phyloP scores from a whole-genome alignment of 345 rosid genomes.

The Eucalyptus camaldulensis region DNA sequence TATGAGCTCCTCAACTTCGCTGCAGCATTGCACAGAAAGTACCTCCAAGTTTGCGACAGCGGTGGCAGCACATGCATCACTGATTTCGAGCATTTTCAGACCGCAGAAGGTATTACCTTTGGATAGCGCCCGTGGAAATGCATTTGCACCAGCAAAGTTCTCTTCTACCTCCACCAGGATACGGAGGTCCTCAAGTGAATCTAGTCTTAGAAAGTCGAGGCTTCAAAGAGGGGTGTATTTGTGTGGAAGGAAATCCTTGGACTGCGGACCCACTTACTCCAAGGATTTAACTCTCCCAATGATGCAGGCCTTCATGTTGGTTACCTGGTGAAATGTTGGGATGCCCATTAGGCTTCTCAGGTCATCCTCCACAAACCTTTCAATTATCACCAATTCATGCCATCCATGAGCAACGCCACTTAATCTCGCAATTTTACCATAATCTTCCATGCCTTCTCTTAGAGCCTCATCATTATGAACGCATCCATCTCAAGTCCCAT shows the following conservation, averaged over 20 bases:
- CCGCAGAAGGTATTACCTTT: neutral
- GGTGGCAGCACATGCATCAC: neutral
- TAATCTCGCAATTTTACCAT: too few relatives aligned
- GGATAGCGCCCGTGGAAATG: neutral
- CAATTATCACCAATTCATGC: neutral
- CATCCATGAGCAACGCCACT: too few relatives aligned
- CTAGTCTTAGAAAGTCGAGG: neutral
- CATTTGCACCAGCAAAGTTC: neutral
- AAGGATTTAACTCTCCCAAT: neutral
- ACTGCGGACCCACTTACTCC: neutral
- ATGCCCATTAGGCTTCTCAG: neutral
- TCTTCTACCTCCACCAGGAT: neutral
- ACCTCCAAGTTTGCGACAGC: neutral
- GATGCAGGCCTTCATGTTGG: neutral
- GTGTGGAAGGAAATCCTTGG: neutral
- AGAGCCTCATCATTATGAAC: neutral
- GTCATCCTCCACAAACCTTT: neutral
- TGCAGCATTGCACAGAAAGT: neutral
- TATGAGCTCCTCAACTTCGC: neutral
- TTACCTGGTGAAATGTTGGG: neutral
- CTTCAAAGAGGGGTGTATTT: neutral
- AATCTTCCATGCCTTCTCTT: neutral
- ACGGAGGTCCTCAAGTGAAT: neutral
- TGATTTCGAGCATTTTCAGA: neutral
- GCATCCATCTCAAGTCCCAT: neutral